phyloP scores from a whole-genome alignment of 192 early-diverging fungal genomes.

The Mortierella claussenii region DNA sequence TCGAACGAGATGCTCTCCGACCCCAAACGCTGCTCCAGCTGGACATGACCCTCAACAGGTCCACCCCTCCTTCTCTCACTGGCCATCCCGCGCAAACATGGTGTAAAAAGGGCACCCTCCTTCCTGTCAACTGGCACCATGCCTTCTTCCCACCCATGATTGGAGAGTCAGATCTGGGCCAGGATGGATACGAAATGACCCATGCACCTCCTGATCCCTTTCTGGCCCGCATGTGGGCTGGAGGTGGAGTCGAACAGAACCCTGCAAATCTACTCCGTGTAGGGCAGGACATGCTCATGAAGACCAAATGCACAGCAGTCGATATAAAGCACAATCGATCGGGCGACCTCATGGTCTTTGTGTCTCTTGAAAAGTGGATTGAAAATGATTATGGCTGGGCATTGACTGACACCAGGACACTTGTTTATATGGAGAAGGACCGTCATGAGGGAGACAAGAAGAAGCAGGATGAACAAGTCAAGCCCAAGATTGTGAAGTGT shows the following conservation, averaged over 20 bases:
- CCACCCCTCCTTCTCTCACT: background rate
- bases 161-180: conserved; percentile 70
- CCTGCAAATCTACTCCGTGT: conserved; percentile 68
- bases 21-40: conserved; percentile 35
- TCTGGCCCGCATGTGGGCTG: conserved; percentile 88
- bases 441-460: too few relatives aligned
- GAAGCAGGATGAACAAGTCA: background rate
- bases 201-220: conserved; percentile 83
- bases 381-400: conserved; percentile 68
- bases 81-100: too few relatives aligned
- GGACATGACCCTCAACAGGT: conserved; percentile 39
- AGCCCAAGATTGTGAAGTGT: conserved; percentile 52
- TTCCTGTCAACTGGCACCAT: conserved; percentile 83
- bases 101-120: conserved; percentile 35
- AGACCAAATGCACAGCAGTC: conserved; percentile 63
- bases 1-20: conserved; percentile 47
- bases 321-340: conserved; percentile 62
- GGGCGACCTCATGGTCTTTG: conserved; percentile 72
- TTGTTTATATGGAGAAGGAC: conserved; percentile 71
- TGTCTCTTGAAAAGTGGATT: conserved; percentile 72
- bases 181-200: conserved; percentile 85
- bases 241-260: conserved; percentile 74
- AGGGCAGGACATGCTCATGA: conserved; percentile 71
- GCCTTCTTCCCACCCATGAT: conserved; percentile 82
- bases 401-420: conserved; percentile 70